A percentile compares a stretch with the other conserved stretches of the same genome.
Evolutionary conservation across 2,329 filamentous ascomycete genomes (phyloP).

Genomic region (Talaromyces sp.): DNA sequence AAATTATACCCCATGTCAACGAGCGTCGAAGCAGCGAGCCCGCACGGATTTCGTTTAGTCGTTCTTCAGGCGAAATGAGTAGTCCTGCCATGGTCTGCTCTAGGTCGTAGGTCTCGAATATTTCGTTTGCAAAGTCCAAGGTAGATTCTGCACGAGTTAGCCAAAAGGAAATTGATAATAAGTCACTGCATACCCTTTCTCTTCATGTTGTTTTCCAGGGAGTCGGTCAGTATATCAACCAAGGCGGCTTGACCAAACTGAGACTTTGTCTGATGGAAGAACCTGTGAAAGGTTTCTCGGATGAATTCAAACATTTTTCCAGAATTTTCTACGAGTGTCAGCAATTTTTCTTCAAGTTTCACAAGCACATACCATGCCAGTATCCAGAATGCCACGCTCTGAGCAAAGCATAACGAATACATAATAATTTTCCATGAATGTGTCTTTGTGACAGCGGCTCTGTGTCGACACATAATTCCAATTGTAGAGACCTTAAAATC

Average conservation of each 20-base stretch:
- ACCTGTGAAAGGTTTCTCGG: conserved; percentile 17
- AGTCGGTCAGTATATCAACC: conserved; percentile 32
- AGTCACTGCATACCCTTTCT: conserved; percentile 21
- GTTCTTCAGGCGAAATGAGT: not conserved
- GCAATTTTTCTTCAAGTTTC: conserved; percentile 11
- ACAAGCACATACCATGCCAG: conserved; percentile 26
- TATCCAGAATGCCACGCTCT: conserved; percentile 28
- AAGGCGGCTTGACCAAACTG: conserved; percentile 30
- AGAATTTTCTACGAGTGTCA: conserved; percentile 22
- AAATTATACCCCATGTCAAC: conserved; percentile 24
- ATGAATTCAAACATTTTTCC: conserved; percentile 20
- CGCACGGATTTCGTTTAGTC: conserved; percentile 18
- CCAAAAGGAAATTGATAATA: not conserved
- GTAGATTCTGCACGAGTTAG: not conserved
- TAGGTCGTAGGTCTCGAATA: conserved; percentile 3
- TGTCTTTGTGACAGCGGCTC: conserved; percentile 26
- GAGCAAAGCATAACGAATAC: conserved; percentile 32
- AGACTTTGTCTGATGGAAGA: conserved; percentile 25
- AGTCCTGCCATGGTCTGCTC: conserved; percentile 3
- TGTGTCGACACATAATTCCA: conserved; percentile 18
- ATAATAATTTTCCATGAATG: conserved; percentile 36
- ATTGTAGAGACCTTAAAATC: conserved; percentile 24
- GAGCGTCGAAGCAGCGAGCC: conserved; percentile 31
- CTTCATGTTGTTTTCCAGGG: conserved; percentile 26
- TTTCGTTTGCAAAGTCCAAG: conserved; percentile 18